A percentile compares a stretch with the other conserved stretches of the same genome.
Evolutionary conservation across 345 rosid species (phyloP).

Genomic region (Corchorus olitorius): DNA sequence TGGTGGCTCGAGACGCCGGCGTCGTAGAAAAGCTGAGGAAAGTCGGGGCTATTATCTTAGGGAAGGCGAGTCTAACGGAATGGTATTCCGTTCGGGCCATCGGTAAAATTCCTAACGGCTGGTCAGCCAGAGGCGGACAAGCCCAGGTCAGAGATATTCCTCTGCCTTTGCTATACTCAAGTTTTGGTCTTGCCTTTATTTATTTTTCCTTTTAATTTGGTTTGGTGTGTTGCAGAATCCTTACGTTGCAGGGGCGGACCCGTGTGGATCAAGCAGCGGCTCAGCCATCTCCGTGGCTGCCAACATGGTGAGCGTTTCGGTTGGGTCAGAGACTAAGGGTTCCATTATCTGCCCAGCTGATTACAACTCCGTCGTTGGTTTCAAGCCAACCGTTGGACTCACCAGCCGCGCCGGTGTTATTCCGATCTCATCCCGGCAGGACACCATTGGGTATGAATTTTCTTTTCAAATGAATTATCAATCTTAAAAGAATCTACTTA

Average conservation of each 20-base stretch:
- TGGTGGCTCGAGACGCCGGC: conserved; percentile 46
- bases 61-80: conserved; percentile 56
- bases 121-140: conserved; percentile 53
- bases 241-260: conserved; percentile 49
- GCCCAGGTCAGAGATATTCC: conserved; percentile 36
- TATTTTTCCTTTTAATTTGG: not conserved
- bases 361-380: conserved; percentile 59
- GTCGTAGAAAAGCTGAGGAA: conserved; percentile 47
- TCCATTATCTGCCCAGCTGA: conserved; percentile 63
- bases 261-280: conserved; percentile 81
- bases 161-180: no score
- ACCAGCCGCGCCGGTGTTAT: conserved; percentile 72
- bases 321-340: conserved; percentile 77
- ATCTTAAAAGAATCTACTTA: no score
- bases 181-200: not conserved
- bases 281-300: conserved; percentile 77
- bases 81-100: conserved; percentile 42
- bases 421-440: conserved; percentile 59
- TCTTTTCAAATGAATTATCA: not conserved
- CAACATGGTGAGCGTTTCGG: conserved; percentile 55
- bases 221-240: conserved; percentile 57
- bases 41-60: conserved; percentile 50
- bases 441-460: conserved; percentile 54
- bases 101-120: conserved; percentile 34
- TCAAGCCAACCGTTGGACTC: conserved; percentile 75